phyloP scores from a whole-genome alignment of 1,284 basidiomycete species.

The Fomitopsis pinicola region DNA sequence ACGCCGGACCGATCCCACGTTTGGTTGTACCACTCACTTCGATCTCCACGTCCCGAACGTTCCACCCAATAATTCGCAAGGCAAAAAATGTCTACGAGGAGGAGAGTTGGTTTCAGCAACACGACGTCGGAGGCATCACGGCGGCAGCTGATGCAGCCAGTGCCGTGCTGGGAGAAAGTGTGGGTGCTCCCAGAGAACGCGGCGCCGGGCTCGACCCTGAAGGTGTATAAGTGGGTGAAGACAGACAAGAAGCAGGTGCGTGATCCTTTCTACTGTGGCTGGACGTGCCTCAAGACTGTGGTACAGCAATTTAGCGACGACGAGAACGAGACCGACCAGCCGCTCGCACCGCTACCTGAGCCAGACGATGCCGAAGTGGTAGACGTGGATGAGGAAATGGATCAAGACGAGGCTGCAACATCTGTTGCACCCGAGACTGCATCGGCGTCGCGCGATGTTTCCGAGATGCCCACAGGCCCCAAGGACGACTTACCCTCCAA shows the following conservation, averaged over 20 bases:
- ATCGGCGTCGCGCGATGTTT: conserved; percentile 29
- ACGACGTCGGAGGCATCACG: conserved; percentile 75
- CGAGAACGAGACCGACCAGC: conserved; percentile 70
- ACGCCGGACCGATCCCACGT: neutral
- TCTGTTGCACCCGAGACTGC: conserved; percentile 40
- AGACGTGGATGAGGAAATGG: conserved; percentile 52
- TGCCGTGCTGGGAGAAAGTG: conserved; percentile 72
- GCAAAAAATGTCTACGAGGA: conserved; percentile 55
- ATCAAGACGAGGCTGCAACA: conserved; percentile 59
- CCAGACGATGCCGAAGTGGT: conserved; percentile 25
- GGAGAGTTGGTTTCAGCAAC: conserved; percentile 69
- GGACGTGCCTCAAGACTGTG: neutral
- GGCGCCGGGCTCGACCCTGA: conserved; percentile 51
- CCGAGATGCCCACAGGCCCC: conserved; percentile 28
- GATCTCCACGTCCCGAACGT: neutral
- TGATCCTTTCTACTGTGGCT: neutral
- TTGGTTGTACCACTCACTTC: neutral
- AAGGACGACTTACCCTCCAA: conserved; percentile 50
- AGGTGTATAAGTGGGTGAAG: conserved; percentile 69
- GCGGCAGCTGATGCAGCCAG: conserved; percentile 76
- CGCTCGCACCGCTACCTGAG: conserved; percentile 71
- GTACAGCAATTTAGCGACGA: conserved; percentile 76
- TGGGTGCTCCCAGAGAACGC: conserved; percentile 56
- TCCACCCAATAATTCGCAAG: too few species aligned
- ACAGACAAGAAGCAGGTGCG: conserved; percentile 67